Evolutionary conservation across 306 rosid genomes (phyloP).

Genomic region (Lathyrus tuberosus): DNA sequence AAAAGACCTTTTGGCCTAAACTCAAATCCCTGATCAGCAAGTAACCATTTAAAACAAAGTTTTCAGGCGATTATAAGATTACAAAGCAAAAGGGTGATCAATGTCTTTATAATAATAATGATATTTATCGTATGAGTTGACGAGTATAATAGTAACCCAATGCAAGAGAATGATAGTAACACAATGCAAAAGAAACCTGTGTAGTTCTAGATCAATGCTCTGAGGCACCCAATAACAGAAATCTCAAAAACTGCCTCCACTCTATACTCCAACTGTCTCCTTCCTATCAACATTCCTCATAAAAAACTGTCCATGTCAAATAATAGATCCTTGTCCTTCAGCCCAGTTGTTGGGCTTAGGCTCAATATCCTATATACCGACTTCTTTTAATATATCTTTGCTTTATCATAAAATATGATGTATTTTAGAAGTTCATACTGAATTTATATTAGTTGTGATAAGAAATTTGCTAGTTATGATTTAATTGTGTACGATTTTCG

Average conservation of each 20-base stretch:
- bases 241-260: background rate
- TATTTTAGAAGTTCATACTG: conserved; percentile 3
- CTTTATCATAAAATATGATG: background rate
- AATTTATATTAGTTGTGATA: background rate
- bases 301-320: background rate
- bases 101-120: background rate
- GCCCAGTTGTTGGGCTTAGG: background rate
- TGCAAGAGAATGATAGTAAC: background rate
- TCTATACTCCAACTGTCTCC: background rate
- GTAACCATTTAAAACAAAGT: conserved; percentile 16
- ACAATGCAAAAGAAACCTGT: background rate
- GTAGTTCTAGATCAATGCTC: background rate
- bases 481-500: conserved; percentile 8
- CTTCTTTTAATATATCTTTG: conserved; percentile 32
- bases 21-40: background rate
- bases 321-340: background rate
- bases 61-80: conserved; percentile 22
- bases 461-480: conserved; percentile 23
- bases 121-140: background rate
- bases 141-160: background rate
- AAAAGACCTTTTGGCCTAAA: conserved; percentile 2
- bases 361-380: background rate
- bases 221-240: background rate
- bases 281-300: background rate
- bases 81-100: conserved; percentile 30